Base-by-base conservation (phyloP, 2,329 filamentous ascomycete genomes). In the Xylaria sp. region DNA sequence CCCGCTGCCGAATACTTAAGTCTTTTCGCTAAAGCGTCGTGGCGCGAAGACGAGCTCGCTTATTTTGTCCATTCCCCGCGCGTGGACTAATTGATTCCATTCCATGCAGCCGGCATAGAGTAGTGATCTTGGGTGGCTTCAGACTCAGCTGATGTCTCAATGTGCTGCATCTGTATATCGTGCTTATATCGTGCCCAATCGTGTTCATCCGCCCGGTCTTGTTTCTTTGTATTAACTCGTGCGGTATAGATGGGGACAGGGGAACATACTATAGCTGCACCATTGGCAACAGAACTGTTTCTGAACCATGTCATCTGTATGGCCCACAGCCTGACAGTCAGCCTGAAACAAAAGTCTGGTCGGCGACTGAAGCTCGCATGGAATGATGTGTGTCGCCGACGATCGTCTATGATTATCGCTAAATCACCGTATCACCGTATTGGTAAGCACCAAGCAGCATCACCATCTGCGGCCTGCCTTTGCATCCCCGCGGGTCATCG, bases 81-180 rank as follows among this genome's bases (percentile, higher is more conserved):
- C 57, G 34, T 34, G 8, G 28, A 12, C 12, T 6, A 20, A 57
- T 57, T 23, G 50, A 46, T 12, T 37, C 18, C 23, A 12, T 48
- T 37, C 15, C 18, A 15, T 20, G 25, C 39, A 64, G 62, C 52
- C 52, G 46, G 23, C 25, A 32, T 41, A 52, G 48, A 51, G 5
- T 15, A 20, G 44, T 3, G 41, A 34, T 34, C 25, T 37, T 60
- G 23, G 23, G 20, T 48, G 46, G 58, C 37, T 55, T 59, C 46
- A 20, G 66, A 54, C 66, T 58, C 44, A 52, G 57, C 61, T 51
- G 41, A 56, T 68, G 65, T 64, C 65, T 68, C 59, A 66, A 52
- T 46, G 51, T 32, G 55, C 46, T 28, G 41, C 50, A 37, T 37
- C 34, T 8, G 10, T 10, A 37, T 37, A 37, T 37, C 10, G 34